Conservation (phyloP, 2,329 filamentous ascomycete genomes). For the Myrmaecium sp. region DNA sequence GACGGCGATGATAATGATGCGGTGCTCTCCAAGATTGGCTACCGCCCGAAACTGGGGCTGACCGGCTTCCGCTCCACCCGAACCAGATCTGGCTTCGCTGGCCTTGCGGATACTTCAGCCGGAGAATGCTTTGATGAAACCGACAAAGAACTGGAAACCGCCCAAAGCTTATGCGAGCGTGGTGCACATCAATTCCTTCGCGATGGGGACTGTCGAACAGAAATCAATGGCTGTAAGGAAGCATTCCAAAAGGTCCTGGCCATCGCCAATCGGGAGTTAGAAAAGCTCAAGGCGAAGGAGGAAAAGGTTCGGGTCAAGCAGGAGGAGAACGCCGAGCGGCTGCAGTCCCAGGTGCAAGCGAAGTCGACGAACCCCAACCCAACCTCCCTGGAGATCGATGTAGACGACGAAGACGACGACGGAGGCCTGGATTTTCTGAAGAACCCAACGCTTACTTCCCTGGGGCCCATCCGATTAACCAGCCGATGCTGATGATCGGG, state of each 20-base stretch:
- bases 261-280: conserved; percentile 37
- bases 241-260: conserved; percentile 47
- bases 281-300: conserved; percentile 3
- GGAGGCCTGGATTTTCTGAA: too few species aligned
- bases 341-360: too few species aligned
- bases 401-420: too few species aligned
- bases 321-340: conserved; percentile 2
- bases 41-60: conserved; percentile 15
- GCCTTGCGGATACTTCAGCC: conserved; percentile 5
- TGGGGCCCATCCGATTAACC: too few species aligned
- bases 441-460: too few species aligned
- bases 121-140: conserved; percentile 39
- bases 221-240: conserved; percentile 52
- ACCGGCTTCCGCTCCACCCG: conserved; percentile 12
- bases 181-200: conserved; percentile 82
- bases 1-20: conserved; percentile 12
- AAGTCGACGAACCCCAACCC: too few species aligned
- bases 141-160: conserved; percentile 63
- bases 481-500: too few species aligned
- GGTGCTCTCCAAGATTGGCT: conserved; percentile 17
- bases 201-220: conserved; percentile 66
- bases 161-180: conserved; percentile 67
- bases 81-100: conserved; percentile 7
- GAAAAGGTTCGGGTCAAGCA: conserved; percentile 3
- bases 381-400: too few species aligned